Base-by-base conservation (phyloP, 2,329 filamentous ascomycete species). In the Clathrospora elynae region DNA sequence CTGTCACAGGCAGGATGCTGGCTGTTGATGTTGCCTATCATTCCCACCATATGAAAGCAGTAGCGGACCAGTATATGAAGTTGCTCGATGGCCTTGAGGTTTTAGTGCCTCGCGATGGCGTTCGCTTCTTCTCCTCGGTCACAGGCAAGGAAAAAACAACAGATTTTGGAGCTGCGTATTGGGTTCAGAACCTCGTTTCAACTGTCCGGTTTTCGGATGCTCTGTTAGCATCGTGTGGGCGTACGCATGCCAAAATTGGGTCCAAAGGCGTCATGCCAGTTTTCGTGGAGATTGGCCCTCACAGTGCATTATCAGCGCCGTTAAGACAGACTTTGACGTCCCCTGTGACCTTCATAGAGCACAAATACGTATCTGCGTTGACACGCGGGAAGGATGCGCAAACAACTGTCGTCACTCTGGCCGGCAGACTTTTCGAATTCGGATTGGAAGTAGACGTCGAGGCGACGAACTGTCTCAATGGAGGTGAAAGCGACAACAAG, bases 1-100 rank as follows among this genome's bases (percentile, higher is more conserved):
- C 62, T 7, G 67, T 66, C 7, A 77, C 76, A 45, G 64, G 58
- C 3, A 59, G 73, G 1, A 47, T 60, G 12, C 63, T 78, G 5
- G 62, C 69, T 42, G 37, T 37, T 7, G 71, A 74, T 2, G 67
- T 73, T 18, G 75, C 75, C 0, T 78, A 77, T 35, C 75, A 77
- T 37, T 75, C 47, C 39, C 25, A 40, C 23, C 35, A 48, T 16
- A 45, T 57, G 50, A 13, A 45, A 4, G 22, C 43, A 2, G 20
- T 33, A 14, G 40, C 57, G 4, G 22, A 17, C 7, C 13, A 35
- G 13, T 8, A 57, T 48, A 7, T 11, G 56, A 13, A 57, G 59
- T 22, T 36, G 59, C 28, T 53, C 22, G 4, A 35, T 59, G 2
- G 49, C 57, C n/a, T n/a, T n/a, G n/a, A n/a, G n/a, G n/a, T n/a